A percentile compares a stretch with the other conserved stretches of the same genome.
These are phyloP conservation scores for Phytophthora fragariaefolia DNA, from an alignment of 352 stramenopile species.

Conservation along the genomic window DNA sequence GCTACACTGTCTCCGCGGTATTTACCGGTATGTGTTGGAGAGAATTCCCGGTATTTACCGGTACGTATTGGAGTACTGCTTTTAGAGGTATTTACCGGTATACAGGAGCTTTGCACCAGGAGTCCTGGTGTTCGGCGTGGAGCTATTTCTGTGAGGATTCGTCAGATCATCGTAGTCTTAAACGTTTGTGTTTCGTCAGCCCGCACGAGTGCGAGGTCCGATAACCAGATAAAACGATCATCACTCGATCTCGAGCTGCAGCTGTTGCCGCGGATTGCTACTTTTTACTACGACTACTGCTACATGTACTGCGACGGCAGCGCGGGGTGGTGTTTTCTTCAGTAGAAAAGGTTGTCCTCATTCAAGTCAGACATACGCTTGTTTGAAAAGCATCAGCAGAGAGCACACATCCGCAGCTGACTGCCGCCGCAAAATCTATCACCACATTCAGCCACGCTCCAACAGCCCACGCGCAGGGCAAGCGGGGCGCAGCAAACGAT, in stretches of 20 bases:
- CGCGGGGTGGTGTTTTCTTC: constrained; percentile 44
- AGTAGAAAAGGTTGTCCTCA: constrained; percentile 70
- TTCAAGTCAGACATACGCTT: constrained; percentile 90
- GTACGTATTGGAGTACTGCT: too few relatives aligned
- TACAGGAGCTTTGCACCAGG: too few relatives aligned
- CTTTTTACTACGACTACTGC: background rate
- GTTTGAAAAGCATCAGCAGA: constrained; percentile 79
- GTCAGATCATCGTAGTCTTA: constrained; percentile 93
- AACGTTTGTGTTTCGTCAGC: constrained; percentile 71
- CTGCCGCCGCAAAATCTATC: constrained; percentile 4
- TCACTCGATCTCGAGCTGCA: constrained; percentile 57
- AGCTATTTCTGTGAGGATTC: constrained; percentile 28
- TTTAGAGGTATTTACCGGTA: too few relatives aligned
- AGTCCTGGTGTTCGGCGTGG: too few relatives aligned
- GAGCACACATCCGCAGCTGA: constrained; percentile 8
- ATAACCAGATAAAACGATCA: constrained; percentile 66
- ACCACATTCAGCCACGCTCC: constrained; percentile 1
- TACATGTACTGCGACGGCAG: too few relatives aligned
- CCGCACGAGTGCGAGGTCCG: constrained; percentile 57
- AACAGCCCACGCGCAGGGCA: background rate
- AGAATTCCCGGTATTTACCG: too few relatives aligned
- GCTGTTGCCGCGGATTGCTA: background rate
- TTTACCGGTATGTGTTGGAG: too few relatives aligned
- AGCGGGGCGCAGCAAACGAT: constrained; percentile 15
- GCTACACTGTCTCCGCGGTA: too few relatives aligned